Evolutionary conservation across 176 grass and related monocot genomes (phyloP).

Genomic region (Alloteropsis semialata): DNA sequence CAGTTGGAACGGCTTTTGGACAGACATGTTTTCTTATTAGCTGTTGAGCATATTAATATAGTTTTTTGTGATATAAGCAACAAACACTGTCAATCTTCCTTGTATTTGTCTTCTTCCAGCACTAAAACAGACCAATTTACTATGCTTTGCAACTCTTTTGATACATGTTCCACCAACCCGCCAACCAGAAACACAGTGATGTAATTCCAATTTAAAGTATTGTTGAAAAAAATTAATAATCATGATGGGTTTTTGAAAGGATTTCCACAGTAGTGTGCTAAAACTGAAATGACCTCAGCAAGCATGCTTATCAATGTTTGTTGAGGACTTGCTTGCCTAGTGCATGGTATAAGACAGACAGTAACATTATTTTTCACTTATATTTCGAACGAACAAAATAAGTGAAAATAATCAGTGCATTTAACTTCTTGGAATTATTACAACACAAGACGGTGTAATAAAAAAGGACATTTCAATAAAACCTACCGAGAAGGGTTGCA

Average conservation of each 20-base stretch:
- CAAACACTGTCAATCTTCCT: not conserved
- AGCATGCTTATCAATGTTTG: not conserved
- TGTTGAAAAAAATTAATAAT: not conserved
- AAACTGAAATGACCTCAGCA: conserved; percentile 23
- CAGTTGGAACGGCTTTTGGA: not conserved
- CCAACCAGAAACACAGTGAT: not conserved
- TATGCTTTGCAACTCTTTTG: not conserved
- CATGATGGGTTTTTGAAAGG: not conserved
- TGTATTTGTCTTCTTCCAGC: not conserved
- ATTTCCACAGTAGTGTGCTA: not conserved
- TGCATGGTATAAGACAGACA: not conserved
- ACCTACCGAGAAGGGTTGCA: conserved; percentile 55
- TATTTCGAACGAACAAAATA: not conserved
- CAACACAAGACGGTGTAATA: not conserved
- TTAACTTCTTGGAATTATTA: conserved; percentile 8
- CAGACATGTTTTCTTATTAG: conserved; percentile 10
- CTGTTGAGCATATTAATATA: conserved; percentile 7
- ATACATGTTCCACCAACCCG: not conserved
- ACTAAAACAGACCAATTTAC: not conserved
- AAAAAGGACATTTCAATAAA: conserved; percentile 11
- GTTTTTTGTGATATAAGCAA: conserved; percentile 14
- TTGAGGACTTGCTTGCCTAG: not conserved
- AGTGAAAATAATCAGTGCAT: conserved; percentile 14
- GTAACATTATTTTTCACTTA: not conserved
- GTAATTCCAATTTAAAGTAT: not conserved